A percentile compares a stretch with the other conserved stretches of the same genome.
phyloP scores from a whole-genome alignment of 2,329 filamentous ascomycete species.

The Beauveria varroae region DNA sequence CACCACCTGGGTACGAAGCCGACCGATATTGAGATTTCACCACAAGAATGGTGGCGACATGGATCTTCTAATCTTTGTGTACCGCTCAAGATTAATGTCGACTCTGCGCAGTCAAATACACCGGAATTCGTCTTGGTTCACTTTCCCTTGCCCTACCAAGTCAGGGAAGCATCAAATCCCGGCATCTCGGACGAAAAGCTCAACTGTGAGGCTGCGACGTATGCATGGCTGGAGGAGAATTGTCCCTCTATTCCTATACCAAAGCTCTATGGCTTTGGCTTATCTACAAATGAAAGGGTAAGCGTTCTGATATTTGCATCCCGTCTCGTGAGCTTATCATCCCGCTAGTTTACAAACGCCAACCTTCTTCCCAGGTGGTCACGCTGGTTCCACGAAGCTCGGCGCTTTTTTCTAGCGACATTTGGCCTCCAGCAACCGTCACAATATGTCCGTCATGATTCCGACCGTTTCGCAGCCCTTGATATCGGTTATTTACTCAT shows the following conservation, averaged over 20 bases:
- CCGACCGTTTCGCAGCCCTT: no score
- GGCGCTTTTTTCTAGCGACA: no score
- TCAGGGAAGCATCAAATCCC: slow-evolving; percentile 26
- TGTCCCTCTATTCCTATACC: slow-evolving; percentile 29
- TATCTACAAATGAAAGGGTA: slow-evolving; percentile 9
- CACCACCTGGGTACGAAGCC: neutral
- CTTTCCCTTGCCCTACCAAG: slow-evolving; percentile 26
- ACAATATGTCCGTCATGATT: no score
- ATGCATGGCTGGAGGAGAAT: slow-evolving; percentile 28
- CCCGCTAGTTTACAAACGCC: no score
- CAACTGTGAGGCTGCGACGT: slow-evolving; percentile 8
- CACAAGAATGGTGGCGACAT: slow-evolving; percentile 15
- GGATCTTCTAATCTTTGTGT: slow-evolving; percentile 30
- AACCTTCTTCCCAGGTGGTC: no score
- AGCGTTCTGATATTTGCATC: no score
- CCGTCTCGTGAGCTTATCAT: no score
- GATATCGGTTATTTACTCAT: no score
- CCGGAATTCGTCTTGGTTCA: slow-evolving; percentile 15
- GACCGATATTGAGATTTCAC: slow-evolving; percentile 8
- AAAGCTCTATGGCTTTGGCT: slow-evolving; percentile 15
- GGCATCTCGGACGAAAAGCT: slow-evolving; percentile 36
- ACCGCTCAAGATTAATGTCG: slow-evolving; percentile 17
- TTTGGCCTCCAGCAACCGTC: no score
- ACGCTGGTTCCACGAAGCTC: no score
- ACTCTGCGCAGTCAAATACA: neutral